Percentiles rank a stretch among this genome's conserved stretches.
phyloP scores from a whole-genome alignment of 176 grass and related monocot species.

The Leersia perrieri region DNA sequence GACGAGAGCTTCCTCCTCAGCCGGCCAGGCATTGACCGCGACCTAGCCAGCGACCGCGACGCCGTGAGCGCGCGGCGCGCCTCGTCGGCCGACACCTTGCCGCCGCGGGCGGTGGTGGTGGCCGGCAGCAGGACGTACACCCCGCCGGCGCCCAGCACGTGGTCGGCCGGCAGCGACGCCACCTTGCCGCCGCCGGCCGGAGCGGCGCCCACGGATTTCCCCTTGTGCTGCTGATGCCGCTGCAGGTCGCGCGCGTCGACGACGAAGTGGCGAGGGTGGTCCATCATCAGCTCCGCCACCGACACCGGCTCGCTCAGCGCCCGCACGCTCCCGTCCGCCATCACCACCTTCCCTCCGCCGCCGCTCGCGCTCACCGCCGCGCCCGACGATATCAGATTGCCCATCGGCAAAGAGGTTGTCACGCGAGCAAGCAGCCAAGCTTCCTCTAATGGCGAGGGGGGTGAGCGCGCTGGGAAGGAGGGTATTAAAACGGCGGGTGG shows the following conservation, averaged over 20 bases:
- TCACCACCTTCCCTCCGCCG: slow-evolving; percentile 70
- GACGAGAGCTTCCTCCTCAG: slow-evolving; percentile 39
- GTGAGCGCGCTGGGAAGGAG: background rate
- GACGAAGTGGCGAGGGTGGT: slow-evolving; percentile 86
- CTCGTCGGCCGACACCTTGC: slow-evolving; percentile 71
- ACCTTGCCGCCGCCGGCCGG: slow-evolving; percentile 32
- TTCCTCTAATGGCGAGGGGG: background rate
- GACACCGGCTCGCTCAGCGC: slow-evolving; percentile 64
- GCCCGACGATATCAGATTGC: slow-evolving; percentile 54
- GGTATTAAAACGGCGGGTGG: slow-evolving; percentile 38
- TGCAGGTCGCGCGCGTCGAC: slow-evolving; percentile 59
- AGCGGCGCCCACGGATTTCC: too few relatives aligned
- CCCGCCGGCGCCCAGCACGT: slow-evolving; percentile 58
- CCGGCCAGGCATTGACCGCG: slow-evolving; percentile 43
- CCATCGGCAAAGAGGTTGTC: slow-evolving; percentile 46
- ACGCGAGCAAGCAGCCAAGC: background rate
- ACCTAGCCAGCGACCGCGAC: slow-evolving; percentile 48
- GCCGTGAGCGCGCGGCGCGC: slow-evolving; percentile 56
- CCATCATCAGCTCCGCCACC: slow-evolving; percentile 94
- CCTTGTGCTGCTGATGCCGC: background rate
- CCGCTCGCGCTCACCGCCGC: slow-evolving; percentile 4
- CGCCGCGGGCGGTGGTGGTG: too few relatives aligned
- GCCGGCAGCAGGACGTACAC: slow-evolving; percentile 77
- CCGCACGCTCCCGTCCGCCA: slow-evolving; percentile 70
- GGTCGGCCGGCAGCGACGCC: slow-evolving; percentile 76